Evolutionary conservation across 257 asterid species (phyloP), one percentile per base, ranked within the genome.

Genomic region (Verbena officinalis): DNA sequence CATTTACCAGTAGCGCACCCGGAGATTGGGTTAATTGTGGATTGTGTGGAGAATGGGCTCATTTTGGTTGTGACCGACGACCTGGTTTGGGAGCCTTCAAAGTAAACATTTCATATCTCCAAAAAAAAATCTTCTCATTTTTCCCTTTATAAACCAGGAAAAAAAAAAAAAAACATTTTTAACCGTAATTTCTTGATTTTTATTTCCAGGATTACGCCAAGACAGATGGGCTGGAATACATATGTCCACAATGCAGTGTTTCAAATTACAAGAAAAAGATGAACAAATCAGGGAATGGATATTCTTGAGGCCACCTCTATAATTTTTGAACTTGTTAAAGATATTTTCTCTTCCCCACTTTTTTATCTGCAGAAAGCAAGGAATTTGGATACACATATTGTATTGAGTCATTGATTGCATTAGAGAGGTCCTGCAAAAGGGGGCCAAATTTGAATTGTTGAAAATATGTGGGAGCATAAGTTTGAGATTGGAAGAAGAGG

Each of bases 21-120:
- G 99, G 99, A 56, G 99, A 94, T 66, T 94, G 99, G 99, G 99
- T 94, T 17, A 94, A 94, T 79, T 94, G 99, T 19, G 96, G 99
- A 14, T 72, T 90, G 51, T 94, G 99, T 38, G 99, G 99, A 46
- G 99, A 94, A 81, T 90, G 99, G 99, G 99, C 99, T 3, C 99
- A 94, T 79, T 90, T 94, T 52, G 99, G 99, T 39, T 94, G 99
- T 68, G 99, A 94, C 53, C 79, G 96, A 50, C 71, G 99, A 33
- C 97, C 91, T 13, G 99, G 99, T 33, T 89, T 94, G 74, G 99
- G 99, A 12, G 96, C 99, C 71, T 94, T 94, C 74, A 93, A 93
- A 81, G 99, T 93, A 81, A 52, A 22, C 5, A 34, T 38, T 61
- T 60, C 59, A 11, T n/a, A 63, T 40, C 73, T 72, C 7, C 67